Conservation (phyloP, 2,329 filamentous ascomycete genomes). For the Claviceps maximensis region DNA sequence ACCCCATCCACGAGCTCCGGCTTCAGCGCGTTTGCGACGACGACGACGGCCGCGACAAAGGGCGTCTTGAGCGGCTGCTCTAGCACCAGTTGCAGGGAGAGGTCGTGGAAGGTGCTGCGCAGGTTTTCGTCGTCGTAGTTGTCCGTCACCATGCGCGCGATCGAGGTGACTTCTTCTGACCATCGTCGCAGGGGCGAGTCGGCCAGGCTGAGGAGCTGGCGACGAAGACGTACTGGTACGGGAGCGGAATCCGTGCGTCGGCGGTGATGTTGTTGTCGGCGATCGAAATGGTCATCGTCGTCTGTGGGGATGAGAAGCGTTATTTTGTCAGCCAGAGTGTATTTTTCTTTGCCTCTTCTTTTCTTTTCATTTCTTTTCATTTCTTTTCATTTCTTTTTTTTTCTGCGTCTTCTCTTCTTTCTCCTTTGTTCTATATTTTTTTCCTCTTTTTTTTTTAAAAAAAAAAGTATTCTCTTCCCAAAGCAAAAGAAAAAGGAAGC, state of each 20-base stretch:
- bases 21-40: conserved; percentile 67
- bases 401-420: neutral
- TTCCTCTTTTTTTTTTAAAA: neutral
- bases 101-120: conserved; percentile 56
- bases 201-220: conserved; percentile 66
- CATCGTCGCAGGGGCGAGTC: conserved; percentile 68
- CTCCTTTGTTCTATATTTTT: neutral
- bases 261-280: conserved; percentile 58
- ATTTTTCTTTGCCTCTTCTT: neutral
- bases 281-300: conserved; percentile 68
- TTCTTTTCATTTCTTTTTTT: neutral
- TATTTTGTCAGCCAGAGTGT: conserved; percentile 1
- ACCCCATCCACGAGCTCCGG: conserved; percentile 61
- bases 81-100: conserved; percentile 61
- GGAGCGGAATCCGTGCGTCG: conserved; percentile 60
- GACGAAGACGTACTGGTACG: conserved; percentile 56
- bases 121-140: conserved; percentile 78
- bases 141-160: conserved; percentile 66
- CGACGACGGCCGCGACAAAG: conserved; percentile 72
- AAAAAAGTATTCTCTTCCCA: too few relatives aligned
- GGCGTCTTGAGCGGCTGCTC: conserved; percentile 98
- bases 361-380: neutral
- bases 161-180: conserved; percentile 62
- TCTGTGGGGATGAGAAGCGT: conserved; percentile 14
- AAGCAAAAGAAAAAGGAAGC: neutral